These are phyloP conservation scores for Neodidymelliopsis sp. DNA, from an alignment of 2,329 filamentous ascomycete species.

Conservation along the genomic window DNA sequence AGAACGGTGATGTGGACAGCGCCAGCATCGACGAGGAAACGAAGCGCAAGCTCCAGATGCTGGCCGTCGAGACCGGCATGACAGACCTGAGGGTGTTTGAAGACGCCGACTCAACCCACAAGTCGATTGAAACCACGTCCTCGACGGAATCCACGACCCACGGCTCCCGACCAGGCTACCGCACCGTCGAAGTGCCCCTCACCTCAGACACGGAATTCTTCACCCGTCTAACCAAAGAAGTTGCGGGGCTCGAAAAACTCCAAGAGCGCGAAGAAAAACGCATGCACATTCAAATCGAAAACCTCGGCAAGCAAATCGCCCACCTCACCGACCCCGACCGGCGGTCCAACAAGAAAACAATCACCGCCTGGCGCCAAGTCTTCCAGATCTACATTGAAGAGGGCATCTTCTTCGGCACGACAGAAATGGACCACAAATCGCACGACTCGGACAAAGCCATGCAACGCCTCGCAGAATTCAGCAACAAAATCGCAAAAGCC, in stretches of 20 bases:
- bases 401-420: constrained; percentile 81
- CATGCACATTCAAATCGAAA: constrained; percentile 68
- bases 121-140: constrained; percentile 5
- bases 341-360: constrained; percentile 67
- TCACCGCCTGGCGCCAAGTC: constrained; percentile 79
- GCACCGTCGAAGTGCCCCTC: constrained; percentile 75
- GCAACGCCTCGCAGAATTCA: constrained; percentile 74
- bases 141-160: constrained; percentile 2
- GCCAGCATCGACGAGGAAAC: constrained; percentile 72
- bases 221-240: constrained; percentile 73
- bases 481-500: constrained; percentile 68
- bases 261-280: constrained; percentile 70
- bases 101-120: constrained; percentile 28
- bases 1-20: constrained; percentile 72
- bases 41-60: constrained; percentile 66
- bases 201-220: constrained; percentile 84
- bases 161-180: constrained; percentile 37
- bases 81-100: constrained; percentile 46
- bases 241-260: constrained; percentile 72
- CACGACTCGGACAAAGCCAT: constrained; percentile 71
- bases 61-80: constrained; percentile 60
- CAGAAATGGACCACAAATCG: constrained; percentile 73
- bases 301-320: constrained; percentile 70
- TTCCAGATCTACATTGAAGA: constrained; percentile 84
- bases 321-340: constrained; percentile 70